Evolutionary conservation across 768 basidiomycete species (phyloP).

Genomic region (Boletus vermiculosoides): DNA sequence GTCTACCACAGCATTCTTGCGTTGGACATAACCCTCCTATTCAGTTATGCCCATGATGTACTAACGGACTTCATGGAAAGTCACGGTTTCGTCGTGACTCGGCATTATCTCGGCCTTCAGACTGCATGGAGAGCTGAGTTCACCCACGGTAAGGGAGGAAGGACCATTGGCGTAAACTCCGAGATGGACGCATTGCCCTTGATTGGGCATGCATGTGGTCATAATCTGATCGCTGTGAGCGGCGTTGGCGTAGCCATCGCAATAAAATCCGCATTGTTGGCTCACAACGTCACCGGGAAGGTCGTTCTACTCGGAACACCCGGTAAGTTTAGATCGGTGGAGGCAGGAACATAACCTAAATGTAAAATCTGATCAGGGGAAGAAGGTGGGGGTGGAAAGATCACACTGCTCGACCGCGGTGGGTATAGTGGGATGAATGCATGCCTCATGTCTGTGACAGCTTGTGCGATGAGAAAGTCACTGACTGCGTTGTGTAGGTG

Average conservation of each 20-base stretch:
- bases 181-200: slow-evolving; percentile 68
- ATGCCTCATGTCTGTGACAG: slow-evolving; percentile 61
- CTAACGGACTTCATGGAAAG: slow-evolving; percentile 64
- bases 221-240: slow-evolving; percentile 79
- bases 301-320: slow-evolving; percentile 78
- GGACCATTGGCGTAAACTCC: slow-evolving; percentile 74
- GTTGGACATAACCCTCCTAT: slow-evolving; percentile 7
- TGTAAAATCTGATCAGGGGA: slow-evolving; percentile 50
- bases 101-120: slow-evolving; percentile 63
- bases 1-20: background rate
- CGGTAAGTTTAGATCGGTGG: slow-evolving; percentile 37
- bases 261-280: slow-evolving; percentile 64
- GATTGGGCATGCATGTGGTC: slow-evolving; percentile 70
- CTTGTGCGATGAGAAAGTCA: slow-evolving; percentile 6
- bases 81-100: slow-evolving; percentile 70
- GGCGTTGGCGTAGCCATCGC: slow-evolving; percentile 76
- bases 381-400: slow-evolving; percentile 77
- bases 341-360: background rate
- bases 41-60: slow-evolving; percentile 69
- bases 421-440: slow-evolving; percentile 80
- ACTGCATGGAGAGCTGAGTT: slow-evolving; percentile 82
- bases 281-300: slow-evolving; percentile 61
- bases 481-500: slow-evolving; percentile 48
- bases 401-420: slow-evolving; percentile 67
- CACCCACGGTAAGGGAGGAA: slow-evolving; percentile 54